These are phyloP conservation scores for Lumnitzera littorea DNA, from an alignment of 345 rosid species.

Conservation along the genomic window DNA sequence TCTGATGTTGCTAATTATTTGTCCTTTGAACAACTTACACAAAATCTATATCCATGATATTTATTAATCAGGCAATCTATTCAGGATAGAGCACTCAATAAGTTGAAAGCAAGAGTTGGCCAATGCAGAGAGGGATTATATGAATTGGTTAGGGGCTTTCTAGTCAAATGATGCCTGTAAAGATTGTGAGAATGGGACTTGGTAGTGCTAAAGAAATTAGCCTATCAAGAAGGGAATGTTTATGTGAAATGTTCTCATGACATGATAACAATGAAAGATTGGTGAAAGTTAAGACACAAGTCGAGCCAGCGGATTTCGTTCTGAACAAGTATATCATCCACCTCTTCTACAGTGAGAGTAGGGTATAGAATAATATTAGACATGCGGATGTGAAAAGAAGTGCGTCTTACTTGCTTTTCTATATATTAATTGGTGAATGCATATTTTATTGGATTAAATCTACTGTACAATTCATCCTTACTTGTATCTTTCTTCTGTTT, in stretches of 20 bases:
- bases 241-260: slow-evolving; percentile 18
- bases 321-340: slow-evolving; percentile 24
- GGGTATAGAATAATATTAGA: too few species aligned
- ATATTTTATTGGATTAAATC: too few species aligned
- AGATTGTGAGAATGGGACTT: slow-evolving; percentile 45
- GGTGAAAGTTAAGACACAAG: slow-evolving; percentile 20
- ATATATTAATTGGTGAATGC: too few species aligned
- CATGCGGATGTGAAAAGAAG: too few species aligned
- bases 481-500: too few species aligned
- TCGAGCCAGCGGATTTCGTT: slow-evolving; percentile 22
- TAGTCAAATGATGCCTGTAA: slow-evolving; percentile 50
- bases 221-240: slow-evolving; percentile 29
- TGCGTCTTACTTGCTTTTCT: too few species aligned
- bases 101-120: slow-evolving; percentile 34
- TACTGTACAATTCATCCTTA: too few species aligned
- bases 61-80: slow-evolving; percentile 47
- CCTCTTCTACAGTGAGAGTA: too few species aligned
- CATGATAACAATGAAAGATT: slow-evolving; percentile 15
- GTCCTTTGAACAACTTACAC: too few species aligned
- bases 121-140: slow-evolving; percentile 15
- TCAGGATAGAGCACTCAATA: slow-evolving; percentile 34
- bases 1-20: too few species aligned
- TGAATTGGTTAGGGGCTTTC: slow-evolving; percentile 23
- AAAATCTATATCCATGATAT: slow-evolving; percentile 11
- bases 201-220: slow-evolving; percentile 16